Evolutionary conservation across 768 basidiomycete genomes (phyloP).

Genomic region (Tulasnella calospora): DNA sequence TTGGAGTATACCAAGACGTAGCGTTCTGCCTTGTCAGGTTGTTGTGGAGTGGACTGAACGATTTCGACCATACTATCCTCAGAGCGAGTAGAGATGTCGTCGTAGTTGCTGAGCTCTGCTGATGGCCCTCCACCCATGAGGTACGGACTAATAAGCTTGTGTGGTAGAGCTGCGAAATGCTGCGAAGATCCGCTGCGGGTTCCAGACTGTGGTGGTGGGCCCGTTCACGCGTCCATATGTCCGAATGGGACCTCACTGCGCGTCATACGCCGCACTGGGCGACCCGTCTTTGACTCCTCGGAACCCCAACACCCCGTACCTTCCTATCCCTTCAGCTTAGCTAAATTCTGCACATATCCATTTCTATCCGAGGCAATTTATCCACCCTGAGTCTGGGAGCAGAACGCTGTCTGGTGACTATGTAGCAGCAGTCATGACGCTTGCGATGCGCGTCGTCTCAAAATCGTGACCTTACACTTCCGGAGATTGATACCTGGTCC

Average conservation of each 20-base stretch:
- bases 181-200: constrained; percentile 3
- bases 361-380: too few relatives aligned
- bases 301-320: neutral
- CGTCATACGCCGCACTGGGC: neutral
- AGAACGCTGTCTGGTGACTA: too few relatives aligned
- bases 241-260: neutral
- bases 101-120: neutral
- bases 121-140: constrained; percentile 17
- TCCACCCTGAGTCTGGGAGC: too few relatives aligned
- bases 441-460: neutral
- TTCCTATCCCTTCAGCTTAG: too few relatives aligned
- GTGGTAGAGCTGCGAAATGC: constrained; percentile 10
- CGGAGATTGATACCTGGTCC: neutral
- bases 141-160: neutral
- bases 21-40: neutral
- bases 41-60: constrained; percentile 13
- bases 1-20: constrained; percentile 81
- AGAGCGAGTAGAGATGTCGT: constrained; percentile 21
- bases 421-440: too few relatives aligned
- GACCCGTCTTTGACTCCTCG: neutral
- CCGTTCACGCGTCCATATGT: constrained; percentile 5
- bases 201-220: neutral
- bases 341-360: too few relatives aligned
- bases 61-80: constrained; percentile 24
- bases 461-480: neutral